Conservation (phyloP, 352 stramenopile species). For the Aphanomyces euteiches region DNA sequence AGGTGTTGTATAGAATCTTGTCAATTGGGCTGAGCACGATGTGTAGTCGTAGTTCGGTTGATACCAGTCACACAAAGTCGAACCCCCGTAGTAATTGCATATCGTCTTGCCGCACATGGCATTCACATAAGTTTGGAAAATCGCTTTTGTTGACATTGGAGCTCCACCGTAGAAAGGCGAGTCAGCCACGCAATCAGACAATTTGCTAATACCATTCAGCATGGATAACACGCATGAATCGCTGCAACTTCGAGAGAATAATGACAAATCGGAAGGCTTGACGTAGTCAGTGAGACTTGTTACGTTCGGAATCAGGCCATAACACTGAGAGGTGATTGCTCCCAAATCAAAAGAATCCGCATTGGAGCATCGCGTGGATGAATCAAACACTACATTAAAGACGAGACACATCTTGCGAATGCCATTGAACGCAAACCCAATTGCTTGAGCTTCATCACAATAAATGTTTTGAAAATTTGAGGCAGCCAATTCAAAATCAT, state of each 20-base stretch:
- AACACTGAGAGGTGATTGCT: neutral
- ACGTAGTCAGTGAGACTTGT: neutral
- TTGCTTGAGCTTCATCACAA: neutral
- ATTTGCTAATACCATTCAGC: neutral
- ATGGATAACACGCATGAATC: neutral
- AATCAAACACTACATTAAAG: neutral
- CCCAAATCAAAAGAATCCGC: neutral
- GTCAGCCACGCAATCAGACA: neutral
- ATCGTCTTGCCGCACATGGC: neutral
- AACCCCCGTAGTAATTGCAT: neutral
- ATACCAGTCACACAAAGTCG: neutral
- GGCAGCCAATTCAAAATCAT: neutral
- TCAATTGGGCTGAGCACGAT: neutral
- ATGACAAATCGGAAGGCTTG: neutral
- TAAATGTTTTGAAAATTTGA: neutral
- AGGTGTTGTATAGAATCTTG: neutral
- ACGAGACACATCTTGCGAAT: neutral
- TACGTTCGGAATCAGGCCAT: neutral
- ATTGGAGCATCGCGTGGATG: neutral
- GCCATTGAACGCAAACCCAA: neutral
- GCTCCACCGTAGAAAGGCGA: neutral
- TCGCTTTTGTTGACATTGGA: neutral
- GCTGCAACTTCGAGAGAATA: no score
- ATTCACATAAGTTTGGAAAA: neutral
- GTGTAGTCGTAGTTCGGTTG: neutral